A percentile compares a stretch with the other conserved stretches of the same genome.
These are phyloP conservation scores for Lolium perenne DNA, from an alignment of 176 grass and related monocot species.

Conservation along the genomic window DNA sequence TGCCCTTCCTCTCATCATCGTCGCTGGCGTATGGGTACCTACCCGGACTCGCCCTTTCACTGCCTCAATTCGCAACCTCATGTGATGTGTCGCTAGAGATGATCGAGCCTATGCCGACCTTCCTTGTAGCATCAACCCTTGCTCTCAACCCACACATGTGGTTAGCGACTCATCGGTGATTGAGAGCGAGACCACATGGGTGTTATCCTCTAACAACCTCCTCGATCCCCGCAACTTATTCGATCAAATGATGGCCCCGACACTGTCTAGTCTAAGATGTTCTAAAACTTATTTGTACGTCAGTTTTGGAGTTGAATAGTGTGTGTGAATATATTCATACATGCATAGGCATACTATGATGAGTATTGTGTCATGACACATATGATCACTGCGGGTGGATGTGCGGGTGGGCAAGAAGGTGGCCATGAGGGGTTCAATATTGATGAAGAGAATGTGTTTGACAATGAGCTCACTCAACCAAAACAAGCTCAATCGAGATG, in stretches of 20 bases:
- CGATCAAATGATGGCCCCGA: too few relatives aligned
- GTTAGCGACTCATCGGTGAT: background rate
- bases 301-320: background rate
- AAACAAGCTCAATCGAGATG: background rate
- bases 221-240: too few relatives aligned
- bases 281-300: background rate
- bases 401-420: too few relatives aligned
- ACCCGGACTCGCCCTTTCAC: too few relatives aligned
- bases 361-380: background rate
- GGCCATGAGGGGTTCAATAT: too few relatives aligned
- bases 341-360: too few relatives aligned
- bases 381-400: background rate
- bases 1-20: too few relatives aligned
- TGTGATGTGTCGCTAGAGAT: too few relatives aligned
- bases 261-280: background rate
- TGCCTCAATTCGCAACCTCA: too few relatives aligned
- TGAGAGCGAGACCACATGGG: background rate
- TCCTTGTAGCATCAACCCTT: too few relatives aligned
- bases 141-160: background rate
- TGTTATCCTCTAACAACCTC: background rate
- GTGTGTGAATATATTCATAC: background rate
- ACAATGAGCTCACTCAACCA: background rate
- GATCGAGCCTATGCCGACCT: too few relatives aligned
- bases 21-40: too few relatives aligned
- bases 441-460: background rate